These are phyloP conservation scores for Parafenestella ontariensis DNA, from an alignment of 2,329 filamentous ascomycete genomes.

Conservation along the genomic window DNA sequence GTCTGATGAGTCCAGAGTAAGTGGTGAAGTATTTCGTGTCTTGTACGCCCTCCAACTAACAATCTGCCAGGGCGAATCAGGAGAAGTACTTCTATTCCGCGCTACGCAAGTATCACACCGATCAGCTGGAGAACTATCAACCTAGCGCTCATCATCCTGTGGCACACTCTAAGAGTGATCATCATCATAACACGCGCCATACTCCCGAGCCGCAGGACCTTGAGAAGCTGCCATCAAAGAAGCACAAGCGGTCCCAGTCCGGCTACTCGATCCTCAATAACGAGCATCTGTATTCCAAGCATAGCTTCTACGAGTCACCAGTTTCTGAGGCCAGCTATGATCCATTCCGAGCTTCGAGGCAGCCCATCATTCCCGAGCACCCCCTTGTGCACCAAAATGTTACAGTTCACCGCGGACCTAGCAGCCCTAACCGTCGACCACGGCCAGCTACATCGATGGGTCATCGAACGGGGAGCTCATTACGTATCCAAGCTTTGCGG, in stretches of 20 bases:
- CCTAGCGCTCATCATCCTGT: constrained; percentile 69
- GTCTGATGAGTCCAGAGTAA: constrained; percentile 62
- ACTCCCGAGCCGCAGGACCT: constrained; percentile 34
- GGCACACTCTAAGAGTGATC: constrained; percentile 87
- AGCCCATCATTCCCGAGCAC: constrained; percentile 57
- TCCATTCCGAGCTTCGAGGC: constrained; percentile 76
- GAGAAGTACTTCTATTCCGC: constrained; percentile 94
- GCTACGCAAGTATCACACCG: constrained; percentile 80
- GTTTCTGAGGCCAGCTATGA: constrained; percentile 74
- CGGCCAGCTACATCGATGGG: constrained; percentile 47
- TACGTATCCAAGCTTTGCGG: constrained; percentile 51
- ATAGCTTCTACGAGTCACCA: constrained; percentile 59
- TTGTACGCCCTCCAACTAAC: not conserved
- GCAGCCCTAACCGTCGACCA: constrained; percentile 41
- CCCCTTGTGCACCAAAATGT: constrained; percentile 68
- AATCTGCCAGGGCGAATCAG: constrained; percentile 72
- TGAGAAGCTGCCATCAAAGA: constrained; percentile 43
- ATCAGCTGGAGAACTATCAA: constrained; percentile 83
- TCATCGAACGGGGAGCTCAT: constrained; percentile 52
- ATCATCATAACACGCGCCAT: constrained; percentile 62
- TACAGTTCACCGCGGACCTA: constrained; percentile 66
- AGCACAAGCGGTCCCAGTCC: constrained; percentile 58
- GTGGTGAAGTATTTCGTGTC: constrained; percentile 7
- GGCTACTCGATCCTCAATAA: constrained; percentile 65
- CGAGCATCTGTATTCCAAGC: constrained; percentile 57